Evolutionary conservation across 495 filamentous ascomycete species (phyloP).

Genomic region (Barbatosphaeria neglecta): DNA sequence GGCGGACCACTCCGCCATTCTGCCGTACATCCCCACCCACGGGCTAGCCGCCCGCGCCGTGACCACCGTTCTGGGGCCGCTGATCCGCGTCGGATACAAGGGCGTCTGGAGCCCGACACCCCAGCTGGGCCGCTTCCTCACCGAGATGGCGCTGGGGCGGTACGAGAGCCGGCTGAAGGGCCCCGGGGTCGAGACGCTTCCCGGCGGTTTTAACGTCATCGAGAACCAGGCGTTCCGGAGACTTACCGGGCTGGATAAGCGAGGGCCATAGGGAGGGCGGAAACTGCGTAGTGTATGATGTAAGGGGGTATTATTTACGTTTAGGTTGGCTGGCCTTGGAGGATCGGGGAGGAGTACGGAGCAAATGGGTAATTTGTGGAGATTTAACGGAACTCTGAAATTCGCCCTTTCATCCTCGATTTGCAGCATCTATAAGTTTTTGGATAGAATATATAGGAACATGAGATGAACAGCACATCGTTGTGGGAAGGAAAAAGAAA

Average conservation of each 20-base stretch:
- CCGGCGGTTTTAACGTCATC: conserved; percentile 33
- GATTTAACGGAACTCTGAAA: no score
- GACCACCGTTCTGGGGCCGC: conserved; percentile 4
- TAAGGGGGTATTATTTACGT: no score
- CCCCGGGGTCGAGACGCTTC: conserved; percentile 25
- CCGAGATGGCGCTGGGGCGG: conserved; percentile 48
- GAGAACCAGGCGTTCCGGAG: conserved; percentile 36
- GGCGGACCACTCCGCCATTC: conserved; percentile 33
- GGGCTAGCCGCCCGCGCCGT: conserved; percentile 5
- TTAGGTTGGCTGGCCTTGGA: no score
- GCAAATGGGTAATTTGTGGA: no score
- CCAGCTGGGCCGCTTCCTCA: conserved; percentile 26
- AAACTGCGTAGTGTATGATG: no score
- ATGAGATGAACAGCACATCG: no score
- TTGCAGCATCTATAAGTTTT: no score
- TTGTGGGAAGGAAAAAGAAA: no score
- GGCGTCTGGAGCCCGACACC: conserved; percentile 27
- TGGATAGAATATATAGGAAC: no score
- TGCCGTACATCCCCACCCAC: conserved; percentile 28
- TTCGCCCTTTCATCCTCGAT: no score
- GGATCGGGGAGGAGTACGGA: no score
- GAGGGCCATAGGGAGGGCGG: no score
- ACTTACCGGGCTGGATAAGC: conserved; percentile 22
- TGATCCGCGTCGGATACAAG: conserved; percentile 9
- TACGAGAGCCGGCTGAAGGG: conserved; percentile 31